These are phyloP conservation scores for Hymenoscyphus scutula DNA, from an alignment of 2,329 filamentous ascomycete species.

Conservation along the genomic window DNA sequence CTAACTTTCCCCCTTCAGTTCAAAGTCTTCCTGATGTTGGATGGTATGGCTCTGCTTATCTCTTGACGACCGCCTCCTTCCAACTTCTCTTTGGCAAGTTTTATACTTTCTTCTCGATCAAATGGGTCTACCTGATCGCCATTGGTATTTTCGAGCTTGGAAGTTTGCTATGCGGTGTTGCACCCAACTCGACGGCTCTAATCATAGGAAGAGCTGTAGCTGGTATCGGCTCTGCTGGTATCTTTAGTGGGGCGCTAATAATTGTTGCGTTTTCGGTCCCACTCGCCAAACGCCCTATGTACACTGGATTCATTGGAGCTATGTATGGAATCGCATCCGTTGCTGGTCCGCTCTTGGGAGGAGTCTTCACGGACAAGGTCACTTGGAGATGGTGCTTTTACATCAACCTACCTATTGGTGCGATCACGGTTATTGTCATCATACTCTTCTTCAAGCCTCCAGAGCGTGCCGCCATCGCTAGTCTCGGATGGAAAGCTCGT, in stretches of 20 bases:
- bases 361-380: slow-evolving; percentile 33
- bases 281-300: slow-evolving; percentile 26
- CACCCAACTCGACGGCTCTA: slow-evolving; percentile 35
- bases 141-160: slow-evolving; percentile 38
- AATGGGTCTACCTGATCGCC: slow-evolving; percentile 33
- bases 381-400: slow-evolving; percentile 36
- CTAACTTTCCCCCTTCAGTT: too few relatives aligned
- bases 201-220: slow-evolving; percentile 38
- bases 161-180: slow-evolving; percentile 33
- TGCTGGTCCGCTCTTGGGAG: slow-evolving; percentile 35
- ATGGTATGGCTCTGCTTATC: slow-evolving; percentile 38
- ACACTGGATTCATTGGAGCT: slow-evolving; percentile 31
- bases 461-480: slow-evolving; percentile 13
- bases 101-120: slow-evolving; percentile 35
- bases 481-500: slow-evolving; percentile 20
- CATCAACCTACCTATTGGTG: slow-evolving; percentile 38
- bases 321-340: slow-evolving; percentile 31
- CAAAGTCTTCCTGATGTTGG: slow-evolving; percentile 37
- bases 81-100: slow-evolving; percentile 35
- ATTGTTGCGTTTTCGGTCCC: slow-evolving; percentile 35
- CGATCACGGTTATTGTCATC: slow-evolving; percentile 35
- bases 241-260: slow-evolving; percentile 37
- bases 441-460: slow-evolving; percentile 41
- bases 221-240: slow-evolving; percentile 35
- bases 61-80: slow-evolving; percentile 38